A percentile compares a stretch with the other conserved stretches of the same genome.
Evolutionary conservation across 2,329 filamentous ascomycete genomes (phyloP).

Genomic region (Cladosporium halotolerans): DNA sequence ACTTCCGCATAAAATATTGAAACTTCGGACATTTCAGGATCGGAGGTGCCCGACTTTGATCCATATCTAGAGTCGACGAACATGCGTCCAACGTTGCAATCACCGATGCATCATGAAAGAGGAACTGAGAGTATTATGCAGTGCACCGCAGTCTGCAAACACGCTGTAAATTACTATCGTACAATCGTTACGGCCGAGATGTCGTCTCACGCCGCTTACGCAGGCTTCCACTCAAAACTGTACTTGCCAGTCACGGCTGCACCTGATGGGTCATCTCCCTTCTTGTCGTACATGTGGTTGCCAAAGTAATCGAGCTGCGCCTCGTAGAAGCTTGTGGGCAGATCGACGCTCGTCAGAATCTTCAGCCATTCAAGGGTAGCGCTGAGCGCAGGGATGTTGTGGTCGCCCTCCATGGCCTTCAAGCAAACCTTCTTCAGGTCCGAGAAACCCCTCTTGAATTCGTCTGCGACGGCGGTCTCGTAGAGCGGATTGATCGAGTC

Average conservation of each 20-base stretch:
- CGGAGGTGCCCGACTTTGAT: neutral
- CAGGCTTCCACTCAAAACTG: conserved; percentile 58
- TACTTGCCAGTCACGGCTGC: conserved; percentile 51
- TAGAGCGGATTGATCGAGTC: conserved; percentile 43
- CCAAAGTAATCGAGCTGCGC: conserved; percentile 68
- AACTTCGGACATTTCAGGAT: no score
- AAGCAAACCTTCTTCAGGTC: conserved; percentile 52
- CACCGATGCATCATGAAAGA: no score
- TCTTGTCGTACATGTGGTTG: conserved; percentile 58
- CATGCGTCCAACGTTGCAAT: no score
- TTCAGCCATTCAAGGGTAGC: conserved; percentile 63
- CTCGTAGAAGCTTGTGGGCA: conserved; percentile 65
- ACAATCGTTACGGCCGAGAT: neutral
- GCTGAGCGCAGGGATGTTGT: conserved; percentile 54
- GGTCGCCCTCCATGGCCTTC: conserved; percentile 50
- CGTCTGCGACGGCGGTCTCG: conserved; percentile 44
- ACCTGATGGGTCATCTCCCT: conserved; percentile 46
- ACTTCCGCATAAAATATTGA: no score
- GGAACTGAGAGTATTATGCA: no score
- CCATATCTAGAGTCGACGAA: neutral
- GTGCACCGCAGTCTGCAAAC: no score
- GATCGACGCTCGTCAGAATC: conserved; percentile 51
- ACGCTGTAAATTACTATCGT: neutral
- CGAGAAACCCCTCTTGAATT: conserved; percentile 47
- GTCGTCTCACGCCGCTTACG: conserved; percentile 15